A percentile compares a stretch with the other conserved stretches of the same genome.
These are phyloP conservation scores for Talaromyces stipitatus DNA, from an alignment of 495 filamentous ascomycete genomes.

Conservation along the genomic window DNA sequence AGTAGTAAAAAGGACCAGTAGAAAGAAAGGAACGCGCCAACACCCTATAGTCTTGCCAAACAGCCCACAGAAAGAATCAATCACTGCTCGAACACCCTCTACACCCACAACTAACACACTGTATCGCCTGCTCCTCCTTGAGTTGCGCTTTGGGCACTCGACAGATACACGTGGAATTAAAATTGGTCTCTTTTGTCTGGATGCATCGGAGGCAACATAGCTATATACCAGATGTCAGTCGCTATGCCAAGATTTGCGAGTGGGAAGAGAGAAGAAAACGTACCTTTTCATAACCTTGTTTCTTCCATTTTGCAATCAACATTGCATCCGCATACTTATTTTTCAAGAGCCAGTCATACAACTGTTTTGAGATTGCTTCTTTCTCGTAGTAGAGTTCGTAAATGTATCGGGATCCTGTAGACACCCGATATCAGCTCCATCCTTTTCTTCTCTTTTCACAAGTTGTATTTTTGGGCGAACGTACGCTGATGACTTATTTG, in stretches of 20 bases:
- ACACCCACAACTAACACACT: slow-evolving; percentile 96
- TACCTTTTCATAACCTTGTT: slow-evolving; percentile 97
- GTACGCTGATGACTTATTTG: slow-evolving; percentile 92
- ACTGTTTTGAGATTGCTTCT: slow-evolving; percentile 79
- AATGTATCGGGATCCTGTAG: slow-evolving; percentile 70
- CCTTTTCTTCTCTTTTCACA: background rate
- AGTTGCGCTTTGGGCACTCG: slow-evolving; percentile 88
- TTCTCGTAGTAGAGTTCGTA: slow-evolving; percentile 98
- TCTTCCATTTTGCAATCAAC: slow-evolving; percentile 99
- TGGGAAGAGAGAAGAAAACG: slow-evolving; percentile 10
- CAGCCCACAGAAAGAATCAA: slow-evolving; percentile 28
- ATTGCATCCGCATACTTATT: slow-evolving; percentile 91
- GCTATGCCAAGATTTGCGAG: background rate
- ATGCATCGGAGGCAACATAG: slow-evolving; percentile 94
- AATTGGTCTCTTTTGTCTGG: slow-evolving; percentile 98
- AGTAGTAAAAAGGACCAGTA: background rate
- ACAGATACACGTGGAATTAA: slow-evolving; percentile 95
- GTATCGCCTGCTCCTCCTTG: slow-evolving; percentile 81
- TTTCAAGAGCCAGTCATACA: slow-evolving; percentile 97
- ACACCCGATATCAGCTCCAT: background rate
- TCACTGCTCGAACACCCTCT: slow-evolving; percentile 84
- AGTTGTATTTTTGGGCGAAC: slow-evolving; percentile 11
- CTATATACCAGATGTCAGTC: slow-evolving; percentile 26
- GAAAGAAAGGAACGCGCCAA: background rate
- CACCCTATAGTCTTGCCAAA: too few species aligned